Base-by-base conservation (phyloP, 208 protist species). In the Acanthamoeba triangularis region DNA sequence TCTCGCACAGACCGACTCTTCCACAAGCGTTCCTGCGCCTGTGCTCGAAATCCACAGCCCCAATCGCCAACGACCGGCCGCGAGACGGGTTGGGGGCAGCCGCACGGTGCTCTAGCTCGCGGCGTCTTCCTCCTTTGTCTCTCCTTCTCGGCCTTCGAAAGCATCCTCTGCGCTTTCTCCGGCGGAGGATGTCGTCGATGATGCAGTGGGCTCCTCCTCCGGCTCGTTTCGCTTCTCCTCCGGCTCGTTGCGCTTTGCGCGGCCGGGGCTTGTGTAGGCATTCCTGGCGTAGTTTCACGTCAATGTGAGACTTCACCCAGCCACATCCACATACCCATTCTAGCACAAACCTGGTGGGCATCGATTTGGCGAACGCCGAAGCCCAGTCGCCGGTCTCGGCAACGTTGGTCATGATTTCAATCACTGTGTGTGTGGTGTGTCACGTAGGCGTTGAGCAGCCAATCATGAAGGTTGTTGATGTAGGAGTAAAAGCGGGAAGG, bases 391-490 rank as follows among this genome's bases (percentile, higher is more conserved):
- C 88, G 20, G n/a, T 41, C 54, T 69, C 88, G 8, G 88, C 88
- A 20, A 93, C 88, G 30, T 80, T 78, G 59, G 88, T 93, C 44
- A 93, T 37, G 28, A 93, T 93, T 14, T 93, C 88, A 5, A 93
- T 52, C 63, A 93, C 88, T 93, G 13, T 35, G 47, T 8, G 25
- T n/a, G n/a, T n/a, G n/a, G n/a, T n/a, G n/a, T n/a, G 3, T 1
- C 13, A 88, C 37, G 49, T 8, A 61, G 54, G 49, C 20, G 30
- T 0, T 28, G n/a, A 33, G 8, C n/a, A 41, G 37, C 3, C 37
- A 41, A 3, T 41, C 37, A n/a, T 41, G 41, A 41, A 11, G 30
- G 2, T 18, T 20, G 52, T 56, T 56, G 1, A 23, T 7, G 35
- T 1, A 14, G 35, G 20, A 90, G 35, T 6, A 5, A 47, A 56